Evolutionary conservation across 495 filamentous ascomycete genomes (phyloP).

Genomic region (Hyphodiscus hymeniophilus): DNA sequence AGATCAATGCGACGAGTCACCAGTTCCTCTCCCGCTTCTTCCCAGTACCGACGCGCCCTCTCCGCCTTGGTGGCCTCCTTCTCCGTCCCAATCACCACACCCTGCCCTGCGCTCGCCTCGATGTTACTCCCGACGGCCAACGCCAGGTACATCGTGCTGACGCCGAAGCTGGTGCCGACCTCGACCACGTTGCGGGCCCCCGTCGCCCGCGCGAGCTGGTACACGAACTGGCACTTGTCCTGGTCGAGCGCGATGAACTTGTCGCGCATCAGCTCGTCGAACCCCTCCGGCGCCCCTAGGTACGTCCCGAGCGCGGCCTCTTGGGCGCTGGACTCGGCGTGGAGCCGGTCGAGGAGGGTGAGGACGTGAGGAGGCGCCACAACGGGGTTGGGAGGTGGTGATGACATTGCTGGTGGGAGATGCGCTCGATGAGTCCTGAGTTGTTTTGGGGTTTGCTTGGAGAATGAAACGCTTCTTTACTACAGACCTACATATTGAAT

Average conservation of each 20-base stretch:
- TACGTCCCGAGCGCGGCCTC: background rate
- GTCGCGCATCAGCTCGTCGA: conserved; percentile 29
- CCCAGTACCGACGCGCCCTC: conserved; percentile 39
- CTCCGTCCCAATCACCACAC: conserved; percentile 46
- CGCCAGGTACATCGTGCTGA: conserved; percentile 52
- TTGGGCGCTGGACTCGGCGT: background rate
- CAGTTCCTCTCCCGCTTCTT: conserved; percentile 28
- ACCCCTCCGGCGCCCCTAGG: background rate
- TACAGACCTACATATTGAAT: no score
- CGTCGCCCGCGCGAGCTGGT: conserved; percentile 33
- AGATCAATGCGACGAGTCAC: conserved; percentile 41
- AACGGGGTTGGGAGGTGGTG: background rate
- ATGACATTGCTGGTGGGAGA: no score
- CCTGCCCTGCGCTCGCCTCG: conserved; percentile 14
- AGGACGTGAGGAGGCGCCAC: background rate
- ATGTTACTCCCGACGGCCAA: conserved; percentile 40
- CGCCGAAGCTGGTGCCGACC: conserved; percentile 50
- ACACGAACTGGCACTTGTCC: conserved; percentile 44
- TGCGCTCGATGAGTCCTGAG: no score
- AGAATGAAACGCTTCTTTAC: no score
- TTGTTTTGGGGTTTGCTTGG: no score
- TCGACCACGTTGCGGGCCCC: conserved; percentile 44
- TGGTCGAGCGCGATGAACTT: conserved; percentile 46
- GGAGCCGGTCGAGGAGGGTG: background rate
- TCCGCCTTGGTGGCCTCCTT: conserved; percentile 41